Base-by-base conservation (phyloP, 2,329 filamentous ascomycete species). In the Macrophomina pseudophaseolina region DNA sequence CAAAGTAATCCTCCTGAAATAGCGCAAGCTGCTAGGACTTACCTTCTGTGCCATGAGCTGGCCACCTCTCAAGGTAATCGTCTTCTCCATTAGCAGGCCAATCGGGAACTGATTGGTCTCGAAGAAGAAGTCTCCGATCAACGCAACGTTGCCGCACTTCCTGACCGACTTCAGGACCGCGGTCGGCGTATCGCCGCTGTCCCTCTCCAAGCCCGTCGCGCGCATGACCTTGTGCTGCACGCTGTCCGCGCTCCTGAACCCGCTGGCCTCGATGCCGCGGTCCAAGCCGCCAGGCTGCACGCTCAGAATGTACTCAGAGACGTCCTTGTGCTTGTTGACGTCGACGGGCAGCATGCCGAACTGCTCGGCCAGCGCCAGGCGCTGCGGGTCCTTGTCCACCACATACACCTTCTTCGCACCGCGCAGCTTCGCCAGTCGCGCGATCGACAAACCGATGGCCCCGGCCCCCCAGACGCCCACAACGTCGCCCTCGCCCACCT, bases 61-160 rank as follows among this genome's bases (percentile, higher is more conserved):
- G 9, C 65, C 66, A 14, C 56, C 62, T 33, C 66, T 49, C 4
- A 66, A n/a, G 2, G 68, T 67, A 33, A 68, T 69, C 2, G 66
- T 67, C 56, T 69, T 67, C 54, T 69, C 66, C 66, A 68, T 67
- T 2, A 68, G 33, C 64, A 62, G 58, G 12, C 66, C 66, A 14
- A 66, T 48, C 1, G 63, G 68, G 32, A 68, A 68, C n/a, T 14
- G 28, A 28, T 69, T 69, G 16, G 63, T 68, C 38, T 63, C 48
- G 63, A 64, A 69, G 56, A 69, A 69, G 16, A 69, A 68, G 51
- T 68, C 68, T 4, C 68, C 68, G 23, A 69, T 66, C 2, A 69
- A 49, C 16, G 68, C 66, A 5, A 68, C 56, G 28, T 68, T 69
- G n/a, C 68, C 68, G 30, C 68, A 64, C 56, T 69, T 69, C 40